Conservation (phyloP, 306 rosid genomes). For the Canavalia ensiformis region DNA sequence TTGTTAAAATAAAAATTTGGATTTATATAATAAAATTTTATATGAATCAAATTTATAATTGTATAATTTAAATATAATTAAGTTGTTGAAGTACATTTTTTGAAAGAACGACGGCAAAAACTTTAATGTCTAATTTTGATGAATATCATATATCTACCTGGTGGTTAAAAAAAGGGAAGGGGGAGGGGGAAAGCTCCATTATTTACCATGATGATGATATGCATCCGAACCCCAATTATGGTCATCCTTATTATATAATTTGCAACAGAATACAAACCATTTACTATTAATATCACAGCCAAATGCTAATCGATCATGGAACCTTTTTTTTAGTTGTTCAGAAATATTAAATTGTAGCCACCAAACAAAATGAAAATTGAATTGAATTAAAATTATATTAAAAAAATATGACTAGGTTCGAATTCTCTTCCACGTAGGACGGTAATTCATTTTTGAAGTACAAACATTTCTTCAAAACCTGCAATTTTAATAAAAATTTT, state of each 20-base stretch:
- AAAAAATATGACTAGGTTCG: not conserved
- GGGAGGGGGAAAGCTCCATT: too few species aligned
- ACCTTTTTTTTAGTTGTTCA: not conserved
- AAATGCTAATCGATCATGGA: not conserved
- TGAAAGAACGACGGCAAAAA: too few species aligned
- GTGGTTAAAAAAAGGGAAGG: not conserved
- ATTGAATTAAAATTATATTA: not conserved
- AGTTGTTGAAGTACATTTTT: too few species aligned
- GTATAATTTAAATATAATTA: too few species aligned
- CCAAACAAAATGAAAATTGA: not conserved
- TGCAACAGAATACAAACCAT: not conserved
- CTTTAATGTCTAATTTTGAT: too few species aligned
- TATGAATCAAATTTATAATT: too few species aligned
- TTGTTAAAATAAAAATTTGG: too few species aligned
- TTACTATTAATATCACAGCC: not conserved
- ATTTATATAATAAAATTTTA: too few species aligned
- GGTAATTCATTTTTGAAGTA: not conserved
- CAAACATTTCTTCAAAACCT: too few species aligned
- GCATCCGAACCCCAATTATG: not conserved
- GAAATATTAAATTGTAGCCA: not conserved
- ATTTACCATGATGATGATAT: not conserved
- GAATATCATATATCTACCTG: not conserved
- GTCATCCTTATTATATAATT: not conserved
- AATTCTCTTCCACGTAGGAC: not conserved
- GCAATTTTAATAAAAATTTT: too few species aligned